Evolutionary conservation across 169 alveolate species (phyloP).

Genomic region (Plasmodium cynomolgi): DNA sequence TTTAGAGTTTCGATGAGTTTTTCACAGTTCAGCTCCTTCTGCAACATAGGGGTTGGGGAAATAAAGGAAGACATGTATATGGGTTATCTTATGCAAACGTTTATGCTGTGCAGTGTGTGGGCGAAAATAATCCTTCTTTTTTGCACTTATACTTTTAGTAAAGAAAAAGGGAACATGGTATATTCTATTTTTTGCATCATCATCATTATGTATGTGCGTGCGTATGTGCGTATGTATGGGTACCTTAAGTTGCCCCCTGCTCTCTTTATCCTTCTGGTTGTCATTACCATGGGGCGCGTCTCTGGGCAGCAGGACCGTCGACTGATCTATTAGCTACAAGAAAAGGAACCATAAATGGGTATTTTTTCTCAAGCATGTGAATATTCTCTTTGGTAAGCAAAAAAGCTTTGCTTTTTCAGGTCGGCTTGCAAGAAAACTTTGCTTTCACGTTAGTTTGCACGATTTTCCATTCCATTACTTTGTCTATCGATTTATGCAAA

Average conservation of each 20-base stretch:
- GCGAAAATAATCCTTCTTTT: not conserved
- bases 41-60: not conserved
- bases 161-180: not conserved
- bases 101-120: not conserved
- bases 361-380: not conserved
- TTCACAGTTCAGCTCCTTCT: slow-evolving; percentile 49
- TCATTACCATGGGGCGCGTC: slow-evolving; percentile 7
- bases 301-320: not conserved
- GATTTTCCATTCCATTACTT: slow-evolving; percentile 11
- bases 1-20: slow-evolving; percentile 21
- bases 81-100: not conserved
- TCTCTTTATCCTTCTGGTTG: slow-evolving; percentile 26
- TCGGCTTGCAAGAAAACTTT: not conserved
- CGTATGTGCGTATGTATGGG: not conserved
- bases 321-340: slow-evolving; percentile 29
- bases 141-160: not conserved
- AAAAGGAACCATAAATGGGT: not conserved
- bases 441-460: not conserved
- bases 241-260: slow-evolving; percentile 10
- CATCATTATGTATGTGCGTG: not conserved
- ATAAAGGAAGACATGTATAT: not conserved
- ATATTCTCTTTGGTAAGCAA: not conserved
- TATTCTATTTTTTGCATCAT: not conserved
- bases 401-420: not conserved
- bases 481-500: slow-evolving; percentile 67